phyloP scores from a whole-genome alignment of 306 rosid species.

The Aeschynomene evenia region DNA sequence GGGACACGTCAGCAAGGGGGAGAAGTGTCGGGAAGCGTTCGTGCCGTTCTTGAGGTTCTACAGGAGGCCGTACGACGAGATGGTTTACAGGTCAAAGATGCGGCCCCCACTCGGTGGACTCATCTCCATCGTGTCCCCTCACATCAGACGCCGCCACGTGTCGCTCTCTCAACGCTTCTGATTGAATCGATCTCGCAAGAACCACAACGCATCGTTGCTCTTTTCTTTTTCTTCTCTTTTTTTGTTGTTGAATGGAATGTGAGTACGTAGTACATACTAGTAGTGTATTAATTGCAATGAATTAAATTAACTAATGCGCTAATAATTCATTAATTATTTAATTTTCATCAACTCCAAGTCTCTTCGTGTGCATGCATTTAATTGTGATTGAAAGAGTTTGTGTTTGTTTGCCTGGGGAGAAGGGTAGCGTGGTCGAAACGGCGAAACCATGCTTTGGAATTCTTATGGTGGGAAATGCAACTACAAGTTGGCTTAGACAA shows the following conservation, averaged over 20 bases:
- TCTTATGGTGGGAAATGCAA: conserved; percentile 27
- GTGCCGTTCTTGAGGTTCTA: conserved; percentile 56
- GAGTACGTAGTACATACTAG: neutral
- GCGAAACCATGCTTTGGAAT: conserved; percentile 55
- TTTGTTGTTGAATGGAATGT: neutral
- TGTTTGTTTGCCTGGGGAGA: conserved; percentile 44
- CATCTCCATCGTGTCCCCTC: conserved; percentile 79
- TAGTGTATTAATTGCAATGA: neutral
- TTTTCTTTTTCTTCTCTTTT: no score
- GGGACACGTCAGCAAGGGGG: conserved; percentile 51
- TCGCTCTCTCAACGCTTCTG: conserved; percentile 75
- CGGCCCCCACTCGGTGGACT: conserved; percentile 80
- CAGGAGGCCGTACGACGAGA: conserved; percentile 74
- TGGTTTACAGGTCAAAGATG: conserved; percentile 84
- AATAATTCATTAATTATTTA: conserved; percentile 52
- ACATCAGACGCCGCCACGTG: conserved; percentile 59
- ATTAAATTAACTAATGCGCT: neutral
- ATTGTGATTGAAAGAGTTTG: neutral
- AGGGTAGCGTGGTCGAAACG: conserved; percentile 85
- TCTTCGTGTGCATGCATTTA: conserved; percentile 44
- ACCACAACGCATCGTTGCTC: neutral
- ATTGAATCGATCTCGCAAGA: neutral
- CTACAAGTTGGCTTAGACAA: neutral
- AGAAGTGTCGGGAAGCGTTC: conserved; percentile 57
- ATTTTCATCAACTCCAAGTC: neutral